Evolutionary conservation across 2,329 filamentous ascomycete species (phyloP), one percentile per base, ranked within the genome.

Genomic region (Anthostomella pinea): DNA sequence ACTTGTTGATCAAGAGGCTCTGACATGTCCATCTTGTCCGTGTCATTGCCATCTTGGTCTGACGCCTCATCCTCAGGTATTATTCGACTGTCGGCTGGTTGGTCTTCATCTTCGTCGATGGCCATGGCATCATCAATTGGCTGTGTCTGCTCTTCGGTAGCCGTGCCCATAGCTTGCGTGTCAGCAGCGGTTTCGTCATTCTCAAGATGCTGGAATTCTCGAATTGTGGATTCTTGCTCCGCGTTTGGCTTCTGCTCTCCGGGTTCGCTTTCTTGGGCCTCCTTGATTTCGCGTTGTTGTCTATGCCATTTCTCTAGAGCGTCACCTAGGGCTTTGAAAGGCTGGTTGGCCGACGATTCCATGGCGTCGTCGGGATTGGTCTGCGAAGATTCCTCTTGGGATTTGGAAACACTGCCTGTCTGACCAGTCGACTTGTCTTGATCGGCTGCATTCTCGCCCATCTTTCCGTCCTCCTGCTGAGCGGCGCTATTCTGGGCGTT

Each of bases 261-360:
- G 25, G 72, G 63, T 35, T 81, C 66, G 23, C 74, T 66, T 32
- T 77, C 66, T 35, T 79, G 69, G 2, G 75, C 66, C 39, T 84
- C 75, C 57, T 77, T 69, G 51, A 98, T 97, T 44, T 95, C 85
- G 30, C 79, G 79, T 54, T 94, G 87, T 56, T 89, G 87, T 40
- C 87, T 79, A 62, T 97, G 90, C 87, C 90, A 98, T 52, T 84
- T 80, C 60, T 97, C 90, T 20, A 98, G 72, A 5, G 88, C 85
- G 66, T 98, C 89, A 15, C 93, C 93, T 19, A 98, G 77, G 57
- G 95, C 94, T 67, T 93, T 93, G 73, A 96, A 95, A 1, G 89
- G 86, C 49, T 93, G 80, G 29, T 73, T 66, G 27, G 67, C 60
- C 8, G 64, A 57, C 20, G 69, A 65, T 35, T 76, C 69, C 24